A percentile compares a stretch with the other conserved stretches of the same genome.
These are phyloP conservation scores for Ilyonectria destructans DNA, from an alignment of 2,329 filamentous ascomycete species.

Conservation along the genomic window DNA sequence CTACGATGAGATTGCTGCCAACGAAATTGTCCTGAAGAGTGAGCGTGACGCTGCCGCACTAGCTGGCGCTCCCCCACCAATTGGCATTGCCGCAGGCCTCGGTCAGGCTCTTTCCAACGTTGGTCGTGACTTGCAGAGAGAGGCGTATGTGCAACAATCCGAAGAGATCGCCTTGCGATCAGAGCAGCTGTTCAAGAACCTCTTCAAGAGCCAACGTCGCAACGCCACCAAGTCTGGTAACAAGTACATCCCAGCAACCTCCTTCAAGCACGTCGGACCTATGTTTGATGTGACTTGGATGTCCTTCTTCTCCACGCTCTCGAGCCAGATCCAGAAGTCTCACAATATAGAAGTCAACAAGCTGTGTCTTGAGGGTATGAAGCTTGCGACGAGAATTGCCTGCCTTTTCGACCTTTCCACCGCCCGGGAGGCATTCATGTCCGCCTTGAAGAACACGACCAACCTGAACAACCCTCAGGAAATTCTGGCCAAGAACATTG, in stretches of 20 bases:
- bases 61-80: constrained; percentile 75
- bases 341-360: constrained; percentile 94
- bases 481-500: constrained; percentile 96
- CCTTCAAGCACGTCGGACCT: constrained; percentile 93
- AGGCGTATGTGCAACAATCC: constrained; percentile 94
- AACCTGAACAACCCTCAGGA: constrained; percentile 97
- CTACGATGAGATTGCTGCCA: constrained; percentile 90
- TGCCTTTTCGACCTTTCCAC: constrained; percentile 95
- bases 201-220: constrained; percentile 90
- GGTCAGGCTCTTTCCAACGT: constrained; percentile 93
- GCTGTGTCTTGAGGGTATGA: constrained; percentile 95
- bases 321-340: constrained; percentile 92
- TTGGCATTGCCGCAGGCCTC: constrained; percentile 85
- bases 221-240: constrained; percentile 79
- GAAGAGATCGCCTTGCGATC: constrained; percentile 87
- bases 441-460: constrained; percentile 91
- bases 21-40: constrained; percentile 95
- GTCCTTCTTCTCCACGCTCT: constrained; percentile 96
- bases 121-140: constrained; percentile 90
- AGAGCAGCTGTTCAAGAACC: constrained; percentile 91
- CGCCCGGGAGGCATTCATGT: constrained; percentile 95
- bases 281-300: constrained; percentile 99
- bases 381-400: constrained; percentile 91
- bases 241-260: constrained; percentile 93
- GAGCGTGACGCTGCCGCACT: constrained; percentile 93